Evolutionary conservation across 2,329 filamentous ascomycete genomes (phyloP).

Genomic region (Sporothrix phasma): DNA sequence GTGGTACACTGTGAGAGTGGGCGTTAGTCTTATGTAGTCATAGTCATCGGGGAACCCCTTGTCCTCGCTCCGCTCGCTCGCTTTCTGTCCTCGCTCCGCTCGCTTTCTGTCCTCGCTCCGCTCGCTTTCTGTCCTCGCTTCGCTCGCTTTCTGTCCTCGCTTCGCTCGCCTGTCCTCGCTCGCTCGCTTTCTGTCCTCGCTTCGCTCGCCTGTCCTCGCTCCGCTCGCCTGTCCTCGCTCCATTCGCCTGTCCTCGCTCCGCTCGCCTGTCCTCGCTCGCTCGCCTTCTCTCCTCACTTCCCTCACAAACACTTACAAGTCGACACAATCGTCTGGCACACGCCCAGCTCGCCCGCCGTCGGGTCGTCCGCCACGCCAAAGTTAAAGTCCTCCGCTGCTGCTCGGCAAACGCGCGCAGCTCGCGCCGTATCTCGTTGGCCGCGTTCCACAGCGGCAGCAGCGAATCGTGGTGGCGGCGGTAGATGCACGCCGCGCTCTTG

Average conservation of each 20-base stretch:
- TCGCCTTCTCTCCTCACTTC: background rate
- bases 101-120: background rate
- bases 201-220: background rate
- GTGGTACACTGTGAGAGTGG: constrained; percentile 17
- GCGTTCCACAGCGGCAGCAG: constrained; percentile 18
- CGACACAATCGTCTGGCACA: constrained; percentile 19
- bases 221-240: background rate
- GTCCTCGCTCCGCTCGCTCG: no score
- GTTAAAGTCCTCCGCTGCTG: constrained; percentile 14
- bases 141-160: background rate
- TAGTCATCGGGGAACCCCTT: no score
- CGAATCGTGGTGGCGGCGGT: constrained; percentile 17
- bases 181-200: background rate
- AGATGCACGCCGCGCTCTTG: constrained; percentile 16
- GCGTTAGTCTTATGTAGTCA: background rate
- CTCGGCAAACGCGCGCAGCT: constrained; percentile 17
- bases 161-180: no score
- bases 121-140: background rate
- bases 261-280: background rate
- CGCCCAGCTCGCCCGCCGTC: constrained; percentile 12
- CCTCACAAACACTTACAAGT: constrained; percentile 9
- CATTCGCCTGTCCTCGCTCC: background rate
- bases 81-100: no score
- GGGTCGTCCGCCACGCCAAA: constrained; percentile 15
- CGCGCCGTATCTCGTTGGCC: constrained; percentile 17